Base-by-base conservation (phyloP, 768 basidiomycete species). In the Paxillus involutus region DNA sequence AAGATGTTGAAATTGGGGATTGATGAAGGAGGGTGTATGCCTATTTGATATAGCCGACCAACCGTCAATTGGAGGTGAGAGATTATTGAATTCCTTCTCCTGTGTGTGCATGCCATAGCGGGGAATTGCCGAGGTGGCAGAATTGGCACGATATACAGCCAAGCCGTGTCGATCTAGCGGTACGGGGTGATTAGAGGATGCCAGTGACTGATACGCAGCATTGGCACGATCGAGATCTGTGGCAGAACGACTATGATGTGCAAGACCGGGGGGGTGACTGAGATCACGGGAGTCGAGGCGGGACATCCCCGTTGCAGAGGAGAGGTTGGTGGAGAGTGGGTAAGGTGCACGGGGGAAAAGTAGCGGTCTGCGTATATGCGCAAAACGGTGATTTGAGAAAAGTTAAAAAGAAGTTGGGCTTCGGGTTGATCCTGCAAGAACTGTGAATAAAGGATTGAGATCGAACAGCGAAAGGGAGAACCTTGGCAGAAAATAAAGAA, bases 251-350 rank as follows among this genome's bases (percentile, higher is more conserved):
- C 62, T 55, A 35, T 52, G 53, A 37, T 52, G 53, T 17, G 51
- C 56, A 37, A 71, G 61, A 42, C 73, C 74, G 1, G 72, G 65
- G 24, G 59, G 58, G 55, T 66, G 67, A 44, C 76, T 74, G 55
- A 69, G 72, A 52, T 80, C 78, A 59, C 74, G 69, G 44, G 69
- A 59, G 48, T 79, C 79, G 56, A 66, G 59, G 53, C 67, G 76
- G 44, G 80, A 77, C 81, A 82, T 80, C 26, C 30, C 46, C 9
- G 30, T 17, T 17, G 44, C 17, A 54, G 42, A n/a, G 11, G 26
- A 17, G 57, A 55, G 52, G 46, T 49, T 37, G 48, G 48, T 48
- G n/a, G 44, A 50, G 50, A 44, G 2, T 29, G 56, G 40, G 36
- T 39, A 47, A 41, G 48, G 58, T 33, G 37, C 42, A 42, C 26